Evolutionary conservation across 345 rosid genomes (phyloP).

Genomic region (Acer saccharum): DNA sequence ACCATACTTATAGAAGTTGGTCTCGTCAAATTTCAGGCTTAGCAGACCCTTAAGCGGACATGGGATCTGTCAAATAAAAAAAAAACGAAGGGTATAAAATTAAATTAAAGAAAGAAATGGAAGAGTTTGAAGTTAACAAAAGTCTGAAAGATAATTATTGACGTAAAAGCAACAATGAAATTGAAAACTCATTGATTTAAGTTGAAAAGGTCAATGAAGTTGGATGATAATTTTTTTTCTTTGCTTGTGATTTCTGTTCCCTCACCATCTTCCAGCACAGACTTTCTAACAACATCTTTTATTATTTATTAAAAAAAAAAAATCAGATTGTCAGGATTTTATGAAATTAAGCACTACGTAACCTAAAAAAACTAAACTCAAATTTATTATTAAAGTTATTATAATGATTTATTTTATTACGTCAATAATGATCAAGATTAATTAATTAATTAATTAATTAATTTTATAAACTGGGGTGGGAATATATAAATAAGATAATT

Average conservation of each 20-base stretch:
- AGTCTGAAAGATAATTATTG: conserved; percentile 15
- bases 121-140: conserved; percentile 21
- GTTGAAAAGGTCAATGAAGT: background rate
- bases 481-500: too few relatives aligned
- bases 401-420: background rate
- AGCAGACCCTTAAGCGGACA: too few relatives aligned
- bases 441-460: too few relatives aligned
- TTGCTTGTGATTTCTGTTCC: background rate
- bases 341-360: too few relatives aligned
- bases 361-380: background rate
- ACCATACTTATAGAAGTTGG: too few relatives aligned
- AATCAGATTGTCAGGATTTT: too few relatives aligned
- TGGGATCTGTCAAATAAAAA: too few relatives aligned
- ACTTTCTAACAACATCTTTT: background rate
- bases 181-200: background rate
- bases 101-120: background rate
- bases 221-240: background rate
- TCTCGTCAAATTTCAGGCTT: too few relatives aligned
- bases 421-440: too few relatives aligned
- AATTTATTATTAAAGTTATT: background rate
- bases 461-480: too few relatives aligned
- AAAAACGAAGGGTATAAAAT: background rate
- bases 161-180: conserved; percentile 16
- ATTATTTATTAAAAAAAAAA: background rate
- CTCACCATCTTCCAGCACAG: background rate